Conservation (phyloP, 129 eudicot genomes). For the carrot (Daucus carota) region DNA sequence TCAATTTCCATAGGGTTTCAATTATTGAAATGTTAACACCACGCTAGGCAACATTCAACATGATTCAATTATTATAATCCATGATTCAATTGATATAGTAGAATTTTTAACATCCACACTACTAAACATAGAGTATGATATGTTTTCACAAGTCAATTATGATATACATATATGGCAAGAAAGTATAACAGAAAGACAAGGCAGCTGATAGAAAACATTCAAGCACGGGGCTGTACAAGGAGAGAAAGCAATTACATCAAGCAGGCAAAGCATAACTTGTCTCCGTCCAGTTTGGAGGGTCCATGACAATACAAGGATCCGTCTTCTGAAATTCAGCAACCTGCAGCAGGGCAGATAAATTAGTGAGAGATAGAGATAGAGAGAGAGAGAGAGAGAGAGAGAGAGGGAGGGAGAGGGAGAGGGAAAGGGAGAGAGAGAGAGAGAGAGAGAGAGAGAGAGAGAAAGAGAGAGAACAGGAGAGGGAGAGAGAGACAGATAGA, state of each 20-base stretch:
- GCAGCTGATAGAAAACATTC: conserved; percentile 7
- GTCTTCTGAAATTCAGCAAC: conserved; percentile 86
- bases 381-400: too few species aligned
- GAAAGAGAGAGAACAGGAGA: too few species aligned
- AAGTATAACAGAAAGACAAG: not conserved
- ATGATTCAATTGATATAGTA: not conserved
- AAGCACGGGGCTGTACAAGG: not conserved
- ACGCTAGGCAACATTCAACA: not conserved
- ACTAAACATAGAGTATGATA: not conserved
- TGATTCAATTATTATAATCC: not conserved
- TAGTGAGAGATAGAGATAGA: too few species aligned
- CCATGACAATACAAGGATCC: conserved; percentile 76
- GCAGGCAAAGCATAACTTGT: conserved; percentile 79
- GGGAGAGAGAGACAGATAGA: too few species aligned
- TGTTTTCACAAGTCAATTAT: not conserved
- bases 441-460: too few species aligned
- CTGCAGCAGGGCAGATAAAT: conserved; percentile 21
- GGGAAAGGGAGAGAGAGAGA: too few species aligned
- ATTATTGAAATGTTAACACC: not conserved
- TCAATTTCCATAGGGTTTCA: not conserved
- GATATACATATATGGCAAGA: not conserved
- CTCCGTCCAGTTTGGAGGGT: conserved; percentile 72
- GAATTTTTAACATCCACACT: not conserved
- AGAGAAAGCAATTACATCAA: too few species aligned
- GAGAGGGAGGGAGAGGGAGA: too few species aligned